Conservation (phyloP, 2,329 filamentous ascomycete species). For the Cylindrodendrum hubeiense region DNA sequence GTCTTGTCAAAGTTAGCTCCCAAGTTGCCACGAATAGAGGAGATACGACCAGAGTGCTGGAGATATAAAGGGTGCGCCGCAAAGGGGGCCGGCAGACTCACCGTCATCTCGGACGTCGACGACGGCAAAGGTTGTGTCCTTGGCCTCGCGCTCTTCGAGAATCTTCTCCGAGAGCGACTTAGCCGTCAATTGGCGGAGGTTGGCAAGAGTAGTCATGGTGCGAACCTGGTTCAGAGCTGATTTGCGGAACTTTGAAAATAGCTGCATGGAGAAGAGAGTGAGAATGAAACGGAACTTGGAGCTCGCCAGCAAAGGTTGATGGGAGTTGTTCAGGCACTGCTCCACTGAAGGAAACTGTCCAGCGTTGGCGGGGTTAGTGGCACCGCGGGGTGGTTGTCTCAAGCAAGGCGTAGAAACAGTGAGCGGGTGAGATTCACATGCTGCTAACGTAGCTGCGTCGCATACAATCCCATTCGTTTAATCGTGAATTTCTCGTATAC, state of each 20-base stretch:
- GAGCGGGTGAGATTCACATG: too few species aligned
- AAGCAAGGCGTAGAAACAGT: too few species aligned
- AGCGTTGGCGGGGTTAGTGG: not conserved
- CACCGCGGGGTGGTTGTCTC: not conserved
- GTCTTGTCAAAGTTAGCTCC: slow-evolving; percentile 64
- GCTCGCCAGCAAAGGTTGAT: not conserved
- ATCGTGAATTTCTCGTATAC: slow-evolving; percentile 6
- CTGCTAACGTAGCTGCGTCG: too few species aligned
- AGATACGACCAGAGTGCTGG: not conserved
- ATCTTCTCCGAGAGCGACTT: slow-evolving; percentile 76
- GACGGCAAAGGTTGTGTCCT: slow-evolving; percentile 71
- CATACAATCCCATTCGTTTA: too few species aligned
- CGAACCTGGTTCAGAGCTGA: slow-evolving; percentile 25
- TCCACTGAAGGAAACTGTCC: not conserved
- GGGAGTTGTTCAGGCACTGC: not conserved
- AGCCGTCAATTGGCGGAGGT: slow-evolving; percentile 75
- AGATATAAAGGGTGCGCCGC: not conserved
- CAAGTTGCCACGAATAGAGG: too few species aligned
- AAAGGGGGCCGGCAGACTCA: slow-evolving; percentile 50
- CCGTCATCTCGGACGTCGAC: slow-evolving; percentile 91
- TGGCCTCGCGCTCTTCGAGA: slow-evolving; percentile 59
- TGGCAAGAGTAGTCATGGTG: slow-evolving; percentile 68
- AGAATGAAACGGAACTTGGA: not conserved
- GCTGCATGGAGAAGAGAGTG: slow-evolving; percentile 23
- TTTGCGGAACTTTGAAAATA: slow-evolving; percentile 16